These are phyloP conservation scores for Nannizziopsis barbatae DNA, from an alignment of 2,329 filamentous ascomycete genomes.

Conservation along the genomic window DNA sequence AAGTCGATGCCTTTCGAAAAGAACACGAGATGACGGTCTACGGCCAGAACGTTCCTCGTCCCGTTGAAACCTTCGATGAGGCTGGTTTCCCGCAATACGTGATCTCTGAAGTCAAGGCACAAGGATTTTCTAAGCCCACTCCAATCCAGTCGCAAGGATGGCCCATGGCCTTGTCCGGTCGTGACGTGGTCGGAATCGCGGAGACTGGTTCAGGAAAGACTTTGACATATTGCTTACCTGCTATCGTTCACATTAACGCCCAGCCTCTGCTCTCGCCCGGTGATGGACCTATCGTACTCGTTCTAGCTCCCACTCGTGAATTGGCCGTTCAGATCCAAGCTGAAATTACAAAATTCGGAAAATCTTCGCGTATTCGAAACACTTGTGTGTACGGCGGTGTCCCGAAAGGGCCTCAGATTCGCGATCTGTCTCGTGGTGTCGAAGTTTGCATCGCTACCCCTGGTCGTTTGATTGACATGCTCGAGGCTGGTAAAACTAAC, in stretches of 20 bases:
- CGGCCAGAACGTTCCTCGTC: conserved; percentile 74
- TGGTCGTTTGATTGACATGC: conserved; percentile 95
- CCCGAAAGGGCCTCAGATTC: conserved; percentile 92
- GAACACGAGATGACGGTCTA: conserved; percentile 74
- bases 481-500: conserved; percentile 96
- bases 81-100: conserved; percentile 95
- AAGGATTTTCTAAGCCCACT: conserved; percentile 87
- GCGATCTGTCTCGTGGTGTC: conserved; percentile 85
- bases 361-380: conserved; percentile 94
- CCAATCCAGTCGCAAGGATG: conserved; percentile 97
- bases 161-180: conserved; percentile 97
- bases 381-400: conserved; percentile 99
- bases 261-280: conserved; percentile 91
- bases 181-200: conserved; percentile 96
- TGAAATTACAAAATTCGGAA: conserved; percentile 97
- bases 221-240: conserved; percentile 91
- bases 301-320: conserved; percentile 93
- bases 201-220: conserved; percentile 99
- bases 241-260: conserved; percentile 98
- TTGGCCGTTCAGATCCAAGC: conserved; percentile 97
- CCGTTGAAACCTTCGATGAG: conserved; percentile 94
- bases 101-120: conserved; percentile 96
- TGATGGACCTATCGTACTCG: conserved; percentile 91
- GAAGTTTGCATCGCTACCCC: conserved; percentile 98
- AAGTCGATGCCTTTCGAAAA: conserved; percentile 80